Conservation (phyloP, 768 basidiomycete genomes). For the Mycena albidolilacea region DNA sequence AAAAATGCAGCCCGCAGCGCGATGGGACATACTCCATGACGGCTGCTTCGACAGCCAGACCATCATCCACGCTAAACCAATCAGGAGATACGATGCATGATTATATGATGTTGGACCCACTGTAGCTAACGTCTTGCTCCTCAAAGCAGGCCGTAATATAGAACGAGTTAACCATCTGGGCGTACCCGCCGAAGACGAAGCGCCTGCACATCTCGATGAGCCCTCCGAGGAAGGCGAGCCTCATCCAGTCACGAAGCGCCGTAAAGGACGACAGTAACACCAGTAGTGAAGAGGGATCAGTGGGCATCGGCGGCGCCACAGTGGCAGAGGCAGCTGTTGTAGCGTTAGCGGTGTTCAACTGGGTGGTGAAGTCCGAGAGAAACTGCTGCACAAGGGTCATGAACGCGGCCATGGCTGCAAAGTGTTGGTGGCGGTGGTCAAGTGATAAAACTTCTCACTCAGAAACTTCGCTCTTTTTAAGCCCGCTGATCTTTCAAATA, state of each 20-base stretch:
- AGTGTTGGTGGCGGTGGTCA: conserved; percentile 28
- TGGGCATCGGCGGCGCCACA: conserved; percentile 33
- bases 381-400: conserved; percentile 35
- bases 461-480: conserved; percentile 27
- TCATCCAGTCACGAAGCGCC: conserved; percentile 66
- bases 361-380: conserved; percentile 18
- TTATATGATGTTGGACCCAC: conserved; percentile 34
- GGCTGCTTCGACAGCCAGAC: conserved; percentile 71
- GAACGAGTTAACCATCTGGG: conserved; percentile 56
- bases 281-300: conserved; percentile 36
- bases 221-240: conserved; percentile 67
- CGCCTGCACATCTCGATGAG: conserved; percentile 66
- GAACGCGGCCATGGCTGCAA: conserved; percentile 22
- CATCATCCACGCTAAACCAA: conserved; percentile 67
- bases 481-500: conserved; percentile 17
- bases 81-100: background rate
- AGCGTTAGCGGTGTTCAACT: conserved; percentile 3
- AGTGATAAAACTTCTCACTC: conserved; percentile 26
- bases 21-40: conserved; percentile 62
- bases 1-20: background rate
- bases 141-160: conserved; percentile 68
- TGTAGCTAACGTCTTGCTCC: conserved; percentile 47
- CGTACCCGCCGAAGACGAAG: conserved; percentile 52
- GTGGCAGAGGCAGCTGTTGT: conserved; percentile 26
- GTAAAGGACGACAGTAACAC: conserved; percentile 53